phyloP scores from a whole-genome alignment of 371 early-diverging fungal genomes.

The Lichtheimia ramosa region DNA sequence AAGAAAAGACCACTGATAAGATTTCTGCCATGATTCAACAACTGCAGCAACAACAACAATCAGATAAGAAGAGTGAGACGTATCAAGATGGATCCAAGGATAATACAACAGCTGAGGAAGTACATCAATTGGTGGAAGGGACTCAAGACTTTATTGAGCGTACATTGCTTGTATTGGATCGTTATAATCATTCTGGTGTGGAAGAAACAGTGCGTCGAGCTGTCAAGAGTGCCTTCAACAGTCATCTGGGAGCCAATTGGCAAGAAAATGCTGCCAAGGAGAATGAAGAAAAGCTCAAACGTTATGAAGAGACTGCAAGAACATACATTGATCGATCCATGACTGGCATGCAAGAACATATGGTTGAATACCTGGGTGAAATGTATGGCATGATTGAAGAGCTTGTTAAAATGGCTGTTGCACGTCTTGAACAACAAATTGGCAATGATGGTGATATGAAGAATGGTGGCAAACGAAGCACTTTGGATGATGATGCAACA shows the following conservation, averaged over 20 bases:
- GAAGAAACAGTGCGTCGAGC: conserved; percentile 48
- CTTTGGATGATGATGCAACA: not conserved
- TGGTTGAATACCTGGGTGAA: conserved; percentile 46
- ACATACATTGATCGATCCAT: conserved; percentile 44
- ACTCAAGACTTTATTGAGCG: conserved; percentile 46
- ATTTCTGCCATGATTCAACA: not conserved
- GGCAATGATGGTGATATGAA: not conserved
- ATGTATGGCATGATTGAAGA: conserved; percentile 51
- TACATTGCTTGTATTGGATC: conserved; percentile 31
- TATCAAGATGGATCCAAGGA: too few species aligned
- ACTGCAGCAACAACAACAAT: conserved; percentile 1
- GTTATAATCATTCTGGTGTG: conserved; percentile 30
- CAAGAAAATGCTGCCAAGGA: conserved; percentile 23
- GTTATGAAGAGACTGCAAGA: conserved; percentile 48
- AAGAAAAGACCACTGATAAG: not conserved
- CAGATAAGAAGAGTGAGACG: not conserved
- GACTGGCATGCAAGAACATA: conserved; percentile 40
- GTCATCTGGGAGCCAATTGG: conserved; percentile 27
- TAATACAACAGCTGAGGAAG: conserved; percentile 12
- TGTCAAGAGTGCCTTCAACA: conserved; percentile 42
- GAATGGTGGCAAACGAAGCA: not conserved
- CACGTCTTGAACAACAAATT: conserved; percentile 23
- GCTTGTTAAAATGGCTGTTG: conserved; percentile 37
- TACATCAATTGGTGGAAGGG: conserved; percentile 26
- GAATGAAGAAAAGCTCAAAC: conserved; percentile 34